Conservation (phyloP, 331 rosid species). For the Malus hybrid region DNA sequence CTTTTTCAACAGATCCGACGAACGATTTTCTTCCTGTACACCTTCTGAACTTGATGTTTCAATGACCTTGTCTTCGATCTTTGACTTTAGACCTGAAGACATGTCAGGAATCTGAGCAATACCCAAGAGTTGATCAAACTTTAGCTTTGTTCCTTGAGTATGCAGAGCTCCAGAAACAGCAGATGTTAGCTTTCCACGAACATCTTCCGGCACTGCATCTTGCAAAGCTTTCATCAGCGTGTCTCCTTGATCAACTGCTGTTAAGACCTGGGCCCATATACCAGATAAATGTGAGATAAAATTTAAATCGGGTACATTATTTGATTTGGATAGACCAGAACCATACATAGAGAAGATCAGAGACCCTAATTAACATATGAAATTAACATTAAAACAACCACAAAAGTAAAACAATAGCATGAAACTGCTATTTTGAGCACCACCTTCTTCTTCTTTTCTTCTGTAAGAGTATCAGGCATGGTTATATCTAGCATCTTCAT, state of each 20-base stretch:
- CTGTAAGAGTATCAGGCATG: constrained; percentile 70
- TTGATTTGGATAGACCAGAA: background rate
- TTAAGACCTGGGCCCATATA: constrained; percentile 54
- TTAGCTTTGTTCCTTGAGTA: constrained; percentile 45
- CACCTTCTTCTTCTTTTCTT: constrained; percentile 83
- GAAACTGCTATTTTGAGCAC: background rate
- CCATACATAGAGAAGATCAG: background rate
- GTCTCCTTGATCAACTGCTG: constrained; percentile 83
- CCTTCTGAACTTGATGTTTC: constrained; percentile 39
- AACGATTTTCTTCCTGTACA: constrained; percentile 30
- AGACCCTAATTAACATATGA: background rate
- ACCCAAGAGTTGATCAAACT: constrained; percentile 40
- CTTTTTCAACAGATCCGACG: constrained; percentile 39
- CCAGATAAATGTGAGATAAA: background rate
- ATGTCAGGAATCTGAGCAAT: constrained; percentile 27
- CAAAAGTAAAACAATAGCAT: background rate
- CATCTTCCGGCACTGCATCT: constrained; percentile 94
- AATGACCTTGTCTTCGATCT: constrained; percentile 35
- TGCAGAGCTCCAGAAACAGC: constrained; percentile 66
- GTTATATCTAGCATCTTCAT: constrained; percentile 86
- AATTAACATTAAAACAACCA: constrained; percentile 6
- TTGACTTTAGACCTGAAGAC: constrained; percentile 32
- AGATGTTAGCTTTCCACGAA: constrained; percentile 68
- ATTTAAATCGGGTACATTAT: background rate
- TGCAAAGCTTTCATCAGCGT: constrained; percentile 74